Conservation (phyloP, 1,284 basidiomycete species). For the Coriolopsis trogii region DNA sequence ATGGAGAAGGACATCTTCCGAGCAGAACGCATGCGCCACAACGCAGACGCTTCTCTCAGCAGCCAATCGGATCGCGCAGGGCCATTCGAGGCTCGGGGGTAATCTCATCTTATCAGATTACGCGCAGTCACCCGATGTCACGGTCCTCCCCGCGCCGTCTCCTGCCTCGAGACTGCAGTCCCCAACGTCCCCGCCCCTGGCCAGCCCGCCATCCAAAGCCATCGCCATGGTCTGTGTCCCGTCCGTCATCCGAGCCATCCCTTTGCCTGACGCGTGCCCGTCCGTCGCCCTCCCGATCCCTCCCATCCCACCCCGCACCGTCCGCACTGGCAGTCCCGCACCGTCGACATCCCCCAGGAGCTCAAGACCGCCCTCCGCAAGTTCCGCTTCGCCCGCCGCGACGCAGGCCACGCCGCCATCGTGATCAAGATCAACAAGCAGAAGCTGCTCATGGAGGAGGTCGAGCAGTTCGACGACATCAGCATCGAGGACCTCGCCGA, state of each 20-base stretch:
- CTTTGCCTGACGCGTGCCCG: neutral
- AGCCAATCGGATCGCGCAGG: constrained; percentile 15
- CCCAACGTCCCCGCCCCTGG: too few species aligned
- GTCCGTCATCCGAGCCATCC: neutral
- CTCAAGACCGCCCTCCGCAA: constrained; percentile 80
- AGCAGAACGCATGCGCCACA: neutral
- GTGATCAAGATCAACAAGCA: constrained; percentile 88
- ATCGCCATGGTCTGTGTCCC: constrained; percentile 10
- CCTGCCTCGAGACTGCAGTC: too few species aligned
- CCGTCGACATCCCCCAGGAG: constrained; percentile 81
- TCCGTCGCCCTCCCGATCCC: neutral
- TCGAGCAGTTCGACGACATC: constrained; percentile 77
- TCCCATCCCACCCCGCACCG: too few species aligned
- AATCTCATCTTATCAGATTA: constrained; percentile 1
- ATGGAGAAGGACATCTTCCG: too few species aligned
- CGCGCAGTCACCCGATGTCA: too few species aligned
- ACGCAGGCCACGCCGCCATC: constrained; percentile 72
- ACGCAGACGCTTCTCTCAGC: neutral
- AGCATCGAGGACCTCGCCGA: constrained; percentile 83
- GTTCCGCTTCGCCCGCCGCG: constrained; percentile 79
- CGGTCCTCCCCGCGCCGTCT: too few species aligned
- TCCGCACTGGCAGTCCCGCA: constrained; percentile 55
- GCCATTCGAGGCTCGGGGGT: too few species aligned
- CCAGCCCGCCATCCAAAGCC: neutral
- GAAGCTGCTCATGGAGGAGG: constrained; percentile 79